Percentiles rank a stretch among this genome's conserved stretches.
Conservation (phyloP, 257 asterid species). For the Nicotiana benthamiana region DNA sequence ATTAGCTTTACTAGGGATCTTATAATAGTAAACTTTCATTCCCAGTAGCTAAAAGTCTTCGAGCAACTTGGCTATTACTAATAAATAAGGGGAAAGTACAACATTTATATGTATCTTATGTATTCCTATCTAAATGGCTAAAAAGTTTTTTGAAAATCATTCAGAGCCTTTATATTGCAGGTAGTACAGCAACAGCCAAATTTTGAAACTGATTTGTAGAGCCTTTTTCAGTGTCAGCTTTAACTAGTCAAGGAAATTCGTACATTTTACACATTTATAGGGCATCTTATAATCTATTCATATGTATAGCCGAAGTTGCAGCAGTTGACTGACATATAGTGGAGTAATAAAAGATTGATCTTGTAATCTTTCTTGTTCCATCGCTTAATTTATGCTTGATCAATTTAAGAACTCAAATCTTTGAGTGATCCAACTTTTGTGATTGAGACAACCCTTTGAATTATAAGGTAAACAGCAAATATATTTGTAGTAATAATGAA, state of each 20-base stretch:
- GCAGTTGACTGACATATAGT: not conserved
- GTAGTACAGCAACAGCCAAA: conserved; percentile 44
- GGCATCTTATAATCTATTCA: not conserved
- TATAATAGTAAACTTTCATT: not conserved
- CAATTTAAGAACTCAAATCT: not conserved
- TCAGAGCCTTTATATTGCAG: conserved; percentile 41
- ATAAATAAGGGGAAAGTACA: not conserved
- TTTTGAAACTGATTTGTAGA: conserved; percentile 52
- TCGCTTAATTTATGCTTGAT: not conserved
- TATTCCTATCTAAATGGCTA: too few relatives aligned
- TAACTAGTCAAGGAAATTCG: conserved; percentile 32
- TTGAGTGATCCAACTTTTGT: not conserved
- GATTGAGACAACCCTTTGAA: not conserved
- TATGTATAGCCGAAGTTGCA: not conserved
- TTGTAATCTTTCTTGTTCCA: not conserved
- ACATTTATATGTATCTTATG: not conserved
- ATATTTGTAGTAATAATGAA: not conserved
- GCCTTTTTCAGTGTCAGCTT: conserved; percentile 29
- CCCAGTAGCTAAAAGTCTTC: not conserved
- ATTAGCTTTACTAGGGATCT: not conserved
- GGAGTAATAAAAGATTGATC: not conserved
- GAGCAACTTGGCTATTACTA: not conserved
- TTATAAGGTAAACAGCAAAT: not conserved
- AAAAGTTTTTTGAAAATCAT: too few relatives aligned
- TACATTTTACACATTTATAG: conserved; percentile 1